Evolutionary conservation across 768 basidiomycete species (phyloP).

Genomic region (Hebeloma cylindrosporum): DNA sequence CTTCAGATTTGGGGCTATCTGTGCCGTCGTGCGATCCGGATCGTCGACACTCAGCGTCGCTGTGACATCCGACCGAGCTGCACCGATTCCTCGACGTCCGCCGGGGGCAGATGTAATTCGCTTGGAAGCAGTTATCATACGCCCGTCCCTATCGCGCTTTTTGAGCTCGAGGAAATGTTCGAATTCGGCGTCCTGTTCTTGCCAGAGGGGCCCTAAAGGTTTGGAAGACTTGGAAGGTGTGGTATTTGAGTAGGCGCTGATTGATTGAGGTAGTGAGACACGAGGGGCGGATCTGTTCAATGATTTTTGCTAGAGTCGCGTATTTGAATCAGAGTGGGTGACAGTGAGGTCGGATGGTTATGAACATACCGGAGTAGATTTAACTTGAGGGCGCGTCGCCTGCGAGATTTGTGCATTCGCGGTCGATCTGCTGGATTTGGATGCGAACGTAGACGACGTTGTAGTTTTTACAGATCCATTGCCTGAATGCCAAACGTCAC

Average conservation of each 20-base stretch:
- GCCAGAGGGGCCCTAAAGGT: slow-evolving; percentile 15
- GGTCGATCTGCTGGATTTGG: too few species aligned
- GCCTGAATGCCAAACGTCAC: too few species aligned
- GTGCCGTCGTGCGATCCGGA: slow-evolving; percentile 6
- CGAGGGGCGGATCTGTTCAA: too few species aligned
- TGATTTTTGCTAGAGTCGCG: too few species aligned
- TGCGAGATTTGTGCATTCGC: too few species aligned
- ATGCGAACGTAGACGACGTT: too few species aligned
- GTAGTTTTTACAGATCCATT: too few species aligned
- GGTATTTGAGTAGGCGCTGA: background rate
- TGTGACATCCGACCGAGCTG: background rate
- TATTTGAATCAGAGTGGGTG: too few species aligned
- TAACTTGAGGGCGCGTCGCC: too few species aligned
- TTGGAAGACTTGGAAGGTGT: slow-evolving; percentile 2
- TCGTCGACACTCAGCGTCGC: slow-evolving; percentile 3
- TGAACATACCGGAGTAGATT: too few species aligned
- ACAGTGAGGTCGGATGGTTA: too few species aligned
- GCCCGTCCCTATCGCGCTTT: slow-evolving; percentile 12
- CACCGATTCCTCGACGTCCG: background rate
- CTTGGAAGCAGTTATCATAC: slow-evolving; percentile 5
- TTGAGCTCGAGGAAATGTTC: slow-evolving; percentile 3
- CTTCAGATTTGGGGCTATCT: slow-evolving; percentile 10
- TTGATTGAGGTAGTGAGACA: too few species aligned
- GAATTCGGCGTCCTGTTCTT: slow-evolving; percentile 15
- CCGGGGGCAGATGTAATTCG: slow-evolving; percentile 14